These are phyloP conservation scores for Trichoderma gracile DNA, from an alignment of 2,329 filamentous ascomycete genomes.

Conservation along the genomic window DNA sequence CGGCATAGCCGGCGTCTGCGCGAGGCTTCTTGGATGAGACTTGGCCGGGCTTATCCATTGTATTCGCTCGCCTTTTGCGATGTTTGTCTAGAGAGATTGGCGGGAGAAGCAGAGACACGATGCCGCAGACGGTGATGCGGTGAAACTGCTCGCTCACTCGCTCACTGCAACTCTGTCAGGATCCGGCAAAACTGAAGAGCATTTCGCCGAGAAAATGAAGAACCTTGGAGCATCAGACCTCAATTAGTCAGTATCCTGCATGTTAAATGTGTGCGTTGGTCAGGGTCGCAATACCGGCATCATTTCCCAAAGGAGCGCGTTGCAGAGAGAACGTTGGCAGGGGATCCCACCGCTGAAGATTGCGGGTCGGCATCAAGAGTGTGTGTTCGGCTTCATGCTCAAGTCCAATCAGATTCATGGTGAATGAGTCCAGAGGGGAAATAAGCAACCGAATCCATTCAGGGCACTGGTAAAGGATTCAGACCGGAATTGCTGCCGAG, in stretches of 20 bases:
- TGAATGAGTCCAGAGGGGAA: not conserved
- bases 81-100: too few species aligned
- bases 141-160: not conserved
- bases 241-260: not conserved
- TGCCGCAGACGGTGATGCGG: not conserved
- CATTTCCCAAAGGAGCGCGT: too few species aligned
- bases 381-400: too few species aligned
- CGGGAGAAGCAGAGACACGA: not conserved
- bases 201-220: not conserved
- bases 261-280: too few species aligned
- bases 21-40: conserved; percentile 8
- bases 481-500: too few species aligned
- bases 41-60: conserved; percentile 9
- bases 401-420: not conserved
- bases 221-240: not conserved
- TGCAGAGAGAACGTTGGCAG: not conserved
- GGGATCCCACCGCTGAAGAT: not conserved
- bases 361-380: not conserved
- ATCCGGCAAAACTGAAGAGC: not conserved
- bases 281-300: not conserved
- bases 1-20: too few species aligned
- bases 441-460: too few species aligned
- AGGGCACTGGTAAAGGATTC: too few species aligned
- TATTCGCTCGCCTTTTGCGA: not conserved
- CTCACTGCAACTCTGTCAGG: conserved; percentile 1